Evolutionary conservation across 1,284 basidiomycete species (phyloP).

Genomic region (Bjerkandera adusta): DNA sequence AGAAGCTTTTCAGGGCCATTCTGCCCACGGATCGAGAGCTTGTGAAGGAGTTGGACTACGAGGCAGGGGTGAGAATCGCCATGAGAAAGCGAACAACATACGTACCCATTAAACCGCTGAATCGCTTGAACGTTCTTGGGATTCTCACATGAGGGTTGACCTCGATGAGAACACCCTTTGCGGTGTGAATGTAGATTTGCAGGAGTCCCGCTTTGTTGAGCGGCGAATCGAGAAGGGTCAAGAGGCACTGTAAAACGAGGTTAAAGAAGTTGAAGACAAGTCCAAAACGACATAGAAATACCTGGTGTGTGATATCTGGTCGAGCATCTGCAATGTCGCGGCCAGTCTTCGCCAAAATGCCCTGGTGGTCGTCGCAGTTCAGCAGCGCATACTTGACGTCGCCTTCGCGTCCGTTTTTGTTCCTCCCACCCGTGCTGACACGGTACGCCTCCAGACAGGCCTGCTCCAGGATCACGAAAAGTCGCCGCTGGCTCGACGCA

Average conservation of each 20-base stretch:
- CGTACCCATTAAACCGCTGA: slow-evolving; percentile 97
- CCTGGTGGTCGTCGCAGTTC: slow-evolving; percentile 99
- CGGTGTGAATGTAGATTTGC: slow-evolving; percentile 99
- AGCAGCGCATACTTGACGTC: slow-evolving; percentile 96
- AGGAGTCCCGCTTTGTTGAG: slow-evolving; percentile 96
- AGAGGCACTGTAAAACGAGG: slow-evolving; percentile 66
- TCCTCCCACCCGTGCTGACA: slow-evolving; percentile 61
- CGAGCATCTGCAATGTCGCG: slow-evolving; percentile 97
- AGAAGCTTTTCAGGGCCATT: slow-evolving; percentile 97
- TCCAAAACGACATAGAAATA: slow-evolving; percentile 34
- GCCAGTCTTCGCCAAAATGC: slow-evolving; percentile 96
- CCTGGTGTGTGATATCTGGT: slow-evolving; percentile 99
- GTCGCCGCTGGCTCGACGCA: slow-evolving; percentile 53
- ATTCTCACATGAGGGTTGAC: slow-evolving; percentile 98
- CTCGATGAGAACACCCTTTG: slow-evolving; percentile 95
- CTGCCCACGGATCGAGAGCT: slow-evolving; percentile 91
- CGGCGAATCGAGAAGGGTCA: slow-evolving; percentile 96
- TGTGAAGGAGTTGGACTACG: slow-evolving; percentile 95
- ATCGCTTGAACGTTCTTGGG: slow-evolving; percentile 97
- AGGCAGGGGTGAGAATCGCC: slow-evolving; percentile 3
- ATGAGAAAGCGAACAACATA: slow-evolving; percentile 12
- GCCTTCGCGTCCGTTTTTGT: slow-evolving; percentile 51
- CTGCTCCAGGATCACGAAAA: slow-evolving; percentile 91
- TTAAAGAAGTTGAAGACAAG: slow-evolving; percentile 5
- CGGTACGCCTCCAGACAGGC: slow-evolving; percentile 97